Conservation (phyloP, 192 early-diverging fungal genomes). For the Linnemannia elongata region DNA sequence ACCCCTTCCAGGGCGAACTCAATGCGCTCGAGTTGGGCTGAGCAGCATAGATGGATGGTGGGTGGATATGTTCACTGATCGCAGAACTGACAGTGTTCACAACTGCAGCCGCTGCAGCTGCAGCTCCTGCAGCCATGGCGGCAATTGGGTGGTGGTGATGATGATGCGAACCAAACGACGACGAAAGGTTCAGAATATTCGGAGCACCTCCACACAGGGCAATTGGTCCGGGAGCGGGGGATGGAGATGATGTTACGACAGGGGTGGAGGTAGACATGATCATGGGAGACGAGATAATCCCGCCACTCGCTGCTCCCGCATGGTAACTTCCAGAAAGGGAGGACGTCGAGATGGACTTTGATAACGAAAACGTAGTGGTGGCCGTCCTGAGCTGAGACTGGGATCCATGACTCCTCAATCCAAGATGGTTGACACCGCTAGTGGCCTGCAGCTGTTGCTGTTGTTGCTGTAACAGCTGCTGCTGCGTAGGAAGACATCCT, state of each 20-base stretch:
- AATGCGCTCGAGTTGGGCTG: not conserved
- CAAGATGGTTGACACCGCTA: not conserved
- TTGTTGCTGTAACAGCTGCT: conserved; percentile 13
- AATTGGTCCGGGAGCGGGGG: not conserved
- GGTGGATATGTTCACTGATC: conserved; percentile 39
- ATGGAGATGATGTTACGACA: not conserved
- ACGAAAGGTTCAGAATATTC: not conserved
- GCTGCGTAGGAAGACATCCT: conserved; percentile 19
- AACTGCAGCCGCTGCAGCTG: conserved; percentile 39
- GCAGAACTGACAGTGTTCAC: conserved; percentile 43
- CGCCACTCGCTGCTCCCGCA: not conserved
- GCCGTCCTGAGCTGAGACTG: conserved; percentile 1
- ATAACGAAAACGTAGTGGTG: not conserved
- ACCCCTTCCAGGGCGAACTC: conserved; percentile 1
- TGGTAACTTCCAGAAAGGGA: conserved; percentile 32
- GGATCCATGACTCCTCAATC: conserved; percentile 10
- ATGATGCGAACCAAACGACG: not conserved
- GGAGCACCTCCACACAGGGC: not conserved
- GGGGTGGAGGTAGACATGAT: conserved; percentile 12
- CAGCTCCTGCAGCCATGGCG: conserved; percentile 43
- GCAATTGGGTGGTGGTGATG: conserved; percentile 24
- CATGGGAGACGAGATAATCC: not conserved
- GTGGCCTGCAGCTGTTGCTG: not conserved
- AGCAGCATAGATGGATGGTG: conserved; percentile 21
- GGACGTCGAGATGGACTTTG: conserved; percentile 24